A percentile compares a stretch with the other conserved stretches of the same genome.
Evolutionary conservation across 225 moss, liverwort and hornwort genomes (phyloP).

Genomic region (Pleurozium schreberi): DNA sequence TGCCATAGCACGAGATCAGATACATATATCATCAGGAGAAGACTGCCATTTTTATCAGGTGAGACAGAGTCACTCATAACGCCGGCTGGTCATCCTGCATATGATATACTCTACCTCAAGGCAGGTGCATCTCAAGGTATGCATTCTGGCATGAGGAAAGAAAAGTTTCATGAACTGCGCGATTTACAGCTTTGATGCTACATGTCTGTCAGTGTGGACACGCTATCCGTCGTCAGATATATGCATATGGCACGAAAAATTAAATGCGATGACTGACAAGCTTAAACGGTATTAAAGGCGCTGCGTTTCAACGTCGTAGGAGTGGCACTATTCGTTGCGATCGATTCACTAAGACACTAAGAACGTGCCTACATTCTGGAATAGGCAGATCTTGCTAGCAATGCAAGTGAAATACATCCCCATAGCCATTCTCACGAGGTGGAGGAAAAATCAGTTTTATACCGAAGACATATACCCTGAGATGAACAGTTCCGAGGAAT

Average conservation of each 20-base stretch:
- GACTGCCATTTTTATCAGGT: neutral
- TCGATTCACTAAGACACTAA: neutral
- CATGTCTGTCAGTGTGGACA: neutral
- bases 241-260: neutral
- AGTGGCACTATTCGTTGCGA: neutral
- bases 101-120: neutral
- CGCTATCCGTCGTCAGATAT: neutral
- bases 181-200: neutral
- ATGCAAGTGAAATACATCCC: neutral
- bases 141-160: neutral
- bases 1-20: neutral
- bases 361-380: neutral
- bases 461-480: neutral
- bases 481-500: neutral
- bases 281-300: neutral
- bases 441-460: neutral
- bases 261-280: neutral
- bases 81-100: no score
- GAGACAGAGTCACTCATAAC: neutral
- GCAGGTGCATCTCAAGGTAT: neutral
- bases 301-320: neutral
- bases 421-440: no score
- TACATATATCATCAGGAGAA: neutral
- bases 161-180: neutral
- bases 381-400: neutral